Base-by-base conservation (phyloP, 2,329 filamentous ascomycete genomes). In the Colletotrichum eremochloae region DNA sequence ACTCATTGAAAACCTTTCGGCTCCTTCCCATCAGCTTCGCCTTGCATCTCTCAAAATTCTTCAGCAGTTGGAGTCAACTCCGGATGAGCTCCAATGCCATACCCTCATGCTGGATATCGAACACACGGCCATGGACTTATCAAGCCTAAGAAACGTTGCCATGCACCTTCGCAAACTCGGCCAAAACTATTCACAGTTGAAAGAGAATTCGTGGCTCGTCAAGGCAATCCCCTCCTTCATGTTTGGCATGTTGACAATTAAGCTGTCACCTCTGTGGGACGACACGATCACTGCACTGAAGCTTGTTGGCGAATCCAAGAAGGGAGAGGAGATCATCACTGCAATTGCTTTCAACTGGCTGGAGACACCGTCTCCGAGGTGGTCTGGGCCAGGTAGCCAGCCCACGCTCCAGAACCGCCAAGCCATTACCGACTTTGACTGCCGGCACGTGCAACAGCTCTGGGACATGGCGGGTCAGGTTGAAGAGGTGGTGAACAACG, bases 201-300 rank as follows among this genome's bases (percentile, higher is more conserved):
- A 85, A 52, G 83, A 88, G 2, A 86, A 89, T 48, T 88, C 88
- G 1, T 93, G 92, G 89, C 83, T 97, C 75, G 86, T 89, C 71
- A 87, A 89, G 76, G 90, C 94, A 8, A 88, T 98, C 40, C 93
- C 95, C 0, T 87, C 90, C 0, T 98, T 95, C 77, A 91, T 94
- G 76, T 97, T 98, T 76, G 96, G 96, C 61, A 88, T 98, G 81
- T 87, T 98, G 72, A 96, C 95, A 0, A 91, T 97, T 61, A 94
- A 93, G 76, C 86, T 98, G 75, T 89, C 95, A 0, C 94, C 94
- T 46, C 86, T 97, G 7, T 98, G 96, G 94, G 94, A 97, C 72
- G 94, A 97, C 77, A 89, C 94, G 0, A 90, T 92, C 63, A 88
- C 91, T 67, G 91, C 93, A 0, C 83, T 99, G 77, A 93, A 94